Evolutionary conservation across 345 rosid species (phyloP).

Genomic region (Cardiospermum halicacabum): DNA sequence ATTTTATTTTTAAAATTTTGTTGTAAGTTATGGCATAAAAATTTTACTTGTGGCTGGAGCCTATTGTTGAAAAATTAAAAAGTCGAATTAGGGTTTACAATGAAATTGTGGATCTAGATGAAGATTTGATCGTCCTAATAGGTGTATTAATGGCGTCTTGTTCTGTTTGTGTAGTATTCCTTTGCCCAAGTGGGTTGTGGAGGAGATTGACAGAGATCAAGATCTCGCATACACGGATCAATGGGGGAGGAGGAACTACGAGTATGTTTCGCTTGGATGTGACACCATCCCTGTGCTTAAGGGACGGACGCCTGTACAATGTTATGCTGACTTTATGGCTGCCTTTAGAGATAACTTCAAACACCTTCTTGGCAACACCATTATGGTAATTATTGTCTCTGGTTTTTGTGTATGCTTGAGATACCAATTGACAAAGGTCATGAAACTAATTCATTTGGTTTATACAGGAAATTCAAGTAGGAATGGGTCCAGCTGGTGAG

Average conservation of each 20-base stretch:
- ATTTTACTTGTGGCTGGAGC: not conserved
- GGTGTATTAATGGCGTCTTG: not conserved
- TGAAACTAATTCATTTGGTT: not conserved
- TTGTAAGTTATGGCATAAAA: too few relatives aligned
- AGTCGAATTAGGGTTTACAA: not conserved
- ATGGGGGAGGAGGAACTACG: constrained; percentile 95
- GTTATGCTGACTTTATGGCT: constrained; percentile 91
- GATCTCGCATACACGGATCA: constrained; percentile 97
- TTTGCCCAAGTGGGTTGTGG: constrained; percentile 81
- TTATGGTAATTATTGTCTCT: constrained; percentile 64
- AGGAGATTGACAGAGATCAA: constrained; percentile 64
- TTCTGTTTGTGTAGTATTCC: constrained; percentile 50
- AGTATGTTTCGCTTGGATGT: constrained; percentile 83
- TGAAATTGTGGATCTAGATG: not conserved
- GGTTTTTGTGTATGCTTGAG: not conserved
- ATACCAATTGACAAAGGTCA: too few relatives aligned
- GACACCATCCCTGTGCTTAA: constrained; percentile 83
- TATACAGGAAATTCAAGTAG: constrained; percentile 89
- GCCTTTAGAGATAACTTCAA: constrained; percentile 82
- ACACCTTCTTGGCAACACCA: constrained; percentile 78
- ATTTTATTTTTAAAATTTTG: too few relatives aligned
- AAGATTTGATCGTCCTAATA: not conserved
- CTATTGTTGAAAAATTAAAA: not conserved
- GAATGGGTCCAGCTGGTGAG: constrained; percentile 99
- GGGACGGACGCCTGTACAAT: constrained; percentile 88